These are phyloP conservation scores for Penicillium sp. DNA, from an alignment of 2,329 filamentous ascomycete genomes.

Conservation along the genomic window DNA sequence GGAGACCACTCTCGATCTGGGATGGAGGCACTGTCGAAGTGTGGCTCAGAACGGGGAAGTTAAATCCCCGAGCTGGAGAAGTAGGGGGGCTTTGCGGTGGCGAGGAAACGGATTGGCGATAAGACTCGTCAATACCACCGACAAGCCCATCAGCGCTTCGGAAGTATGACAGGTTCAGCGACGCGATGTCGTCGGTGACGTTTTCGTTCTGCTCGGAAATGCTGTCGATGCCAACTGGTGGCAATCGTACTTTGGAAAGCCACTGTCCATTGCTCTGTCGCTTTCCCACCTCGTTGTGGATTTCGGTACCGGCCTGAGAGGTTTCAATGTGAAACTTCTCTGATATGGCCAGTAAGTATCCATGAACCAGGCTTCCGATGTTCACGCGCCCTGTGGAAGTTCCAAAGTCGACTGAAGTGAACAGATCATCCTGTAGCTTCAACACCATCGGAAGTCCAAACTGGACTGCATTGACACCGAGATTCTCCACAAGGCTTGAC, in stretches of 20 bases:
- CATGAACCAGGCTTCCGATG: slow-evolving; percentile 76
- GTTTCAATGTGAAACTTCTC: slow-evolving; percentile 72
- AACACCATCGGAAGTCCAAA: slow-evolving; percentile 84
- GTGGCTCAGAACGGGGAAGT: slow-evolving; percentile 56
- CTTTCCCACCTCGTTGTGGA: slow-evolving; percentile 69
- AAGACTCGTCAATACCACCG: slow-evolving; percentile 65
- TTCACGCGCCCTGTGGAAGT: slow-evolving; percentile 65
- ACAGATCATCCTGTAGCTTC: slow-evolving; percentile 76
- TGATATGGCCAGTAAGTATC: slow-evolving; percentile 76
- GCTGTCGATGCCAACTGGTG: slow-evolving; percentile 58
- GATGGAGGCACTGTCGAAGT: slow-evolving; percentile 31
- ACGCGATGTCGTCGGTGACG: slow-evolving; percentile 31
- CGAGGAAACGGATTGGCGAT: slow-evolving; percentile 56
- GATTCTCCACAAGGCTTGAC: slow-evolving; percentile 62
- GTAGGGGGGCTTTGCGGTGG: slow-evolving; percentile 63
- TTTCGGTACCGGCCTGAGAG: slow-evolving; percentile 61
- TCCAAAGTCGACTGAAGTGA: slow-evolving; percentile 25
- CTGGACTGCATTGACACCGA: slow-evolving; percentile 75
- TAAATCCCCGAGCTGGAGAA: slow-evolving; percentile 61
- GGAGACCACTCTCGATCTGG: slow-evolving; percentile 52
- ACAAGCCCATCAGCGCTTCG: slow-evolving; percentile 67
- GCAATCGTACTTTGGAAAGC: slow-evolving; percentile 67
- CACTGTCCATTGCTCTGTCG: slow-evolving; percentile 70
- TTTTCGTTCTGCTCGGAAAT: slow-evolving; percentile 51
- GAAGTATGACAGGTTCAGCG: slow-evolving; percentile 61